These are phyloP conservation scores for Corylus americana DNA, from an alignment of 306 rosid genomes.

Conservation along the genomic window DNA sequence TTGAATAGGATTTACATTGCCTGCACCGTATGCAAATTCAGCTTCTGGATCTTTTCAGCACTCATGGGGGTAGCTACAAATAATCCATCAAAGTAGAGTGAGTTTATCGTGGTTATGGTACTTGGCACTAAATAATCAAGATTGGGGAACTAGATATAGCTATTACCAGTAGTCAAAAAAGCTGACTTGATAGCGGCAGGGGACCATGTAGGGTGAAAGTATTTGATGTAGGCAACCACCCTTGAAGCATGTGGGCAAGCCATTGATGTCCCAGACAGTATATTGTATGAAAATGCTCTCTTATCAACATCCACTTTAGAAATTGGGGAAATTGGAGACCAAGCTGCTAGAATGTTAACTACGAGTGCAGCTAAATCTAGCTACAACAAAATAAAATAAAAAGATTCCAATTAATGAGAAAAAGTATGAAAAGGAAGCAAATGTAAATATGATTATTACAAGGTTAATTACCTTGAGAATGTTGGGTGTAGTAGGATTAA, in stretches of 20 bases:
- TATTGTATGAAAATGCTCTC: not conserved
- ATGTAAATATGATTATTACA: too few relatives aligned
- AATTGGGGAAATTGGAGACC: constrained; percentile 25
- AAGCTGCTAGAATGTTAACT: constrained; percentile 29
- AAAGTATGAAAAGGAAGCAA: too few relatives aligned
- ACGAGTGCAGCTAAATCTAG: constrained; percentile 32
- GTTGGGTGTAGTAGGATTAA: constrained; percentile 17
- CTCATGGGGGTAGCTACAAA: constrained; percentile 40
- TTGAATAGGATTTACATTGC: constrained; percentile 36
- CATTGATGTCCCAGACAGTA: constrained; percentile 30
- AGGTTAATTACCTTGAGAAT: constrained; percentile 10
- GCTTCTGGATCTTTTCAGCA: constrained; percentile 16
- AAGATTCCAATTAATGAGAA: not conserved
- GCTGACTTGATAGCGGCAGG: constrained; percentile 12
- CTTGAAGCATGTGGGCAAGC: constrained; percentile 11
- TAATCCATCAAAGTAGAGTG: not conserved
- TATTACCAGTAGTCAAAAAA: not conserved
- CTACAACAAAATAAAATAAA: not conserved
- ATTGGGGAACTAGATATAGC: not conserved
- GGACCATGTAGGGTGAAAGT: constrained; percentile 11
- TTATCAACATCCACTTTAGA: not conserved
- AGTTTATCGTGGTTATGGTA: not conserved
- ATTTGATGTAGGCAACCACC: not conserved
- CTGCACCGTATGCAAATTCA: constrained; percentile 52
- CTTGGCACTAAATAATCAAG: not conserved